Evolutionary conservation across 2,329 filamentous ascomycete species (phyloP).

Genomic region (Neospermospora avenae): DNA sequence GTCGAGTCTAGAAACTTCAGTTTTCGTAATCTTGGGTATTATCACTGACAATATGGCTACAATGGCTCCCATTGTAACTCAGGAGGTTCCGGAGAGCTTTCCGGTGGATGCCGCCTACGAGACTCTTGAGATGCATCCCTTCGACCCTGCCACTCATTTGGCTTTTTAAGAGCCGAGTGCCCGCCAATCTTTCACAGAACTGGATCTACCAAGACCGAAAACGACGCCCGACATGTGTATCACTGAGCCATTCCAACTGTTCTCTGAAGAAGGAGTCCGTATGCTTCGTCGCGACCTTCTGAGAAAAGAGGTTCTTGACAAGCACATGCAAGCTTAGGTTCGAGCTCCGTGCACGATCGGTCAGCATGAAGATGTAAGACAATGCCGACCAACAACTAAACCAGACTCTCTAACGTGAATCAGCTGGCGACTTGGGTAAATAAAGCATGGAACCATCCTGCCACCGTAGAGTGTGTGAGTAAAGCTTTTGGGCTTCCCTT

Average conservation of each 20-base stretch:
- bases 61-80: neutral
- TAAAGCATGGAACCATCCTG: slow-evolving; percentile 16
- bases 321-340: slow-evolving; percentile 14
- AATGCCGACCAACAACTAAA: neutral
- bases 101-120: neutral
- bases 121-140: neutral
- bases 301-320: slow-evolving; percentile 14
- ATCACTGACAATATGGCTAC: neutral
- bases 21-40: too few species aligned
- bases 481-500: slow-evolving; percentile 17
- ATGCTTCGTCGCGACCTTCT: slow-evolving; percentile 16
- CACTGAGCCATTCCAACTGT: slow-evolving; percentile 19
- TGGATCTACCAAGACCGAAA: slow-evolving; percentile 10
- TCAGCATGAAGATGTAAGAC: slow-evolving; percentile 11
- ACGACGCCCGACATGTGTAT: slow-evolving; percentile 15
- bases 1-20: too few species aligned
- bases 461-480: slow-evolving; percentile 11
- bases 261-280: slow-evolving; percentile 16
- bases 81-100: neutral
- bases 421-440: slow-evolving; percentile 13
- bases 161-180: slow-evolving; percentile 10
- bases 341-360: slow-evolving; percentile 14
- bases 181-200: slow-evolving; percentile 13
- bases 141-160: slow-evolving; percentile 17
- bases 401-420: neutral